Evolutionary conservation across 139 green algal genomes (phyloP).

Genomic region (Chlamydomonas schloesseri): DNA sequence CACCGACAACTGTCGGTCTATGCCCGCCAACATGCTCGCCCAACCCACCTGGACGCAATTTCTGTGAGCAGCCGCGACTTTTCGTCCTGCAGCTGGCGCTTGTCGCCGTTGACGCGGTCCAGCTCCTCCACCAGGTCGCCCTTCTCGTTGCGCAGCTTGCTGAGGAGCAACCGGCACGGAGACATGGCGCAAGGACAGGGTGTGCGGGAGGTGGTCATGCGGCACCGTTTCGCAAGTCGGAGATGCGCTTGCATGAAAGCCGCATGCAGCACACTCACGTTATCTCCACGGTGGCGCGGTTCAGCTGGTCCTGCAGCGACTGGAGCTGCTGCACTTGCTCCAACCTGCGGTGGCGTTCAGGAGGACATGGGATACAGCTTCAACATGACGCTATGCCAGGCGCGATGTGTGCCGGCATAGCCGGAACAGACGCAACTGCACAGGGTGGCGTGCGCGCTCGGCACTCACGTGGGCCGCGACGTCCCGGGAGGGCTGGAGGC

Average conservation of each 20-base stretch:
- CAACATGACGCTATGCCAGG: neutral
- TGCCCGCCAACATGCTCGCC: too few species aligned
- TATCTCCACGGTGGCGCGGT: constrained; percentile 24
- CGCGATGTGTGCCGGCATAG: neutral
- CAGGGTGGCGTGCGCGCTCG: too few species aligned
- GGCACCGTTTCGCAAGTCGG: too few species aligned
- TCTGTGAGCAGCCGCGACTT: constrained; percentile 26
- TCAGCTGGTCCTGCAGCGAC: constrained; percentile 46
- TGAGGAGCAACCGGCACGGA: neutral
- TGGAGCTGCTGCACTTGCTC: neutral
- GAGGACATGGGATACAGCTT: too few species aligned
- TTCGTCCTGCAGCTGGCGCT: constrained; percentile 27
- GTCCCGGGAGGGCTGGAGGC: constrained; percentile 1
- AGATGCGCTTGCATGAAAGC: neutral
- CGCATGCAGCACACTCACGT: constrained; percentile 9
- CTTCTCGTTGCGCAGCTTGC: constrained; percentile 43
- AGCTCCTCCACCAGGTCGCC: constrained; percentile 15
- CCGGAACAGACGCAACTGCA: neutral
- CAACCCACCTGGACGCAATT: neutral
- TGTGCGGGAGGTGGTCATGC: too few species aligned
- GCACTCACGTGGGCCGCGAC: neutral
- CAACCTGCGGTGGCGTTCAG: neutral
- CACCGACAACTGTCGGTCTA: too few species aligned
- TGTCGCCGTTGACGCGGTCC: constrained; percentile 11
- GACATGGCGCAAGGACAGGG: too few species aligned